Percentiles rank a stretch among this genome's conserved stretches.
phyloP scores from a whole-genome alignment of 495 filamentous ascomycete species.

The Hypomontagnella submonticulosa region DNA sequence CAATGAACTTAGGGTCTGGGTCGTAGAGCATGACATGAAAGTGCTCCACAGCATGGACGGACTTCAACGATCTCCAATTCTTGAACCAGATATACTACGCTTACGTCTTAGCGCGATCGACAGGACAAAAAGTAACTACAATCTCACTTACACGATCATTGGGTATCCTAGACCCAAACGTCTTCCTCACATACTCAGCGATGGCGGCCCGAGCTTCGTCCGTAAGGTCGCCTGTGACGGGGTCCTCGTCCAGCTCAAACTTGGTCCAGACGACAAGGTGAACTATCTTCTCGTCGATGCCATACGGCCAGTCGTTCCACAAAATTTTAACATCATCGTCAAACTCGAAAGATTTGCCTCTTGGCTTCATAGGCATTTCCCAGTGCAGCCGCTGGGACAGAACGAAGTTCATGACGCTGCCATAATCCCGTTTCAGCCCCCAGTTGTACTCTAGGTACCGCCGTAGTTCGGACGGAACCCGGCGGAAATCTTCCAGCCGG shows the following conservation, averaged over 20 bases:
- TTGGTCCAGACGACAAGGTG: slow-evolving; percentile 95
- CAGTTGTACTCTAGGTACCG: slow-evolving; percentile 75
- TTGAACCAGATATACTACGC: slow-evolving; percentile 85
- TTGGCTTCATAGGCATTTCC: slow-evolving; percentile 55
- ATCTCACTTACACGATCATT: slow-evolving; percentile 56
- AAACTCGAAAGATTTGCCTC: slow-evolving; percentile 55
- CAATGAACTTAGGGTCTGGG: slow-evolving; percentile 74
- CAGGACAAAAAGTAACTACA: neutral
- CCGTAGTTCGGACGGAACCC: slow-evolving; percentile 77
- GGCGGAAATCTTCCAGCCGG: slow-evolving; percentile 76
- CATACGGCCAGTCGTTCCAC: slow-evolving; percentile 93
- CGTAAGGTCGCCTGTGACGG: slow-evolving; percentile 74
- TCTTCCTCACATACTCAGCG: slow-evolving; percentile 71
- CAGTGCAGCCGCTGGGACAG: slow-evolving; percentile 72
- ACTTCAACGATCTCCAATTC: slow-evolving; percentile 86
- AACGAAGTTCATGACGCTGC: slow-evolving; percentile 79
- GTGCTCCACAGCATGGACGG: slow-evolving; percentile 87
- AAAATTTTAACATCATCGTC: slow-evolving; percentile 77
- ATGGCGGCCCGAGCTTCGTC: slow-evolving; percentile 69
- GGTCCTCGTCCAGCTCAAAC: slow-evolving; percentile 72
- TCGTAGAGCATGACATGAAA: slow-evolving; percentile 92
- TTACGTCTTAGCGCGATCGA: slow-evolving; percentile 7
- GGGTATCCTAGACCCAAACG: slow-evolving; percentile 62
- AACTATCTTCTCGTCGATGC: slow-evolving; percentile 76
- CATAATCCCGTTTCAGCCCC: slow-evolving; percentile 70